Evolutionary conservation across 345 rosid genomes (phyloP), one percentile per base, ranked within the genome.

Genomic region (Acer saccharum): DNA sequence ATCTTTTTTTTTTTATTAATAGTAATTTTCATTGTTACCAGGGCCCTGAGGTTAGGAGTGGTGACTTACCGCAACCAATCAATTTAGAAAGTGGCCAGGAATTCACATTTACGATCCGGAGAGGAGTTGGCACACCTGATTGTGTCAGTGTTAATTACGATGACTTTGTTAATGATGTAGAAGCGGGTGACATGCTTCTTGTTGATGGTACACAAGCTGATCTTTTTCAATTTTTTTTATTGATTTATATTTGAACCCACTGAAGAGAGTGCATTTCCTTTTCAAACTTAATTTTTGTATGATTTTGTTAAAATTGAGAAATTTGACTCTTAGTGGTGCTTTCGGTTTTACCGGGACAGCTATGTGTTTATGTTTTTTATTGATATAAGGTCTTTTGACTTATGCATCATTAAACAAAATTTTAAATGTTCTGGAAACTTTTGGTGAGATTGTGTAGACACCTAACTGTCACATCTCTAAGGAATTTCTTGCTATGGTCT

Each of bases 21-120:
- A 46, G 12, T 21, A 5, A 4, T 65, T 23, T 35, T 72, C 50
- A 11, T 20, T 78, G 58, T 73, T 72, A 44, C 12, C 84, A 96
- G 99, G 99, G 99, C 39, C 99, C 99, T 39, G 98, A 96, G 82
- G 99, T 94, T 71, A 89, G 99, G 88, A 94, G 99, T 78, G 98
- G 99, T 27, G 99, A 96, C 93, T 84, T 96, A 87, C 99, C 98
- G 0, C 98, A 94, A 74, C 98, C 98, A 70, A 89, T 92, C 66
- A 88, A 43, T 74, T 81, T 96, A 79, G 41, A 81, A 29, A 72
- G 89, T 2, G 98, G 99, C 65, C 99, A 96, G 84, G 98, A 92
- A 77, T 96, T 94, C 81, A 96, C 95, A 78, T 96, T 96, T 88
- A 96, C 99, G 0, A 94, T 89, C 39, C 87, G 76, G 76, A 88